Percentiles rank a stretch among this genome's conserved stretches.
Conservation (phyloP, 768 basidiomycete species). For the Pholiota molesta region DNA sequence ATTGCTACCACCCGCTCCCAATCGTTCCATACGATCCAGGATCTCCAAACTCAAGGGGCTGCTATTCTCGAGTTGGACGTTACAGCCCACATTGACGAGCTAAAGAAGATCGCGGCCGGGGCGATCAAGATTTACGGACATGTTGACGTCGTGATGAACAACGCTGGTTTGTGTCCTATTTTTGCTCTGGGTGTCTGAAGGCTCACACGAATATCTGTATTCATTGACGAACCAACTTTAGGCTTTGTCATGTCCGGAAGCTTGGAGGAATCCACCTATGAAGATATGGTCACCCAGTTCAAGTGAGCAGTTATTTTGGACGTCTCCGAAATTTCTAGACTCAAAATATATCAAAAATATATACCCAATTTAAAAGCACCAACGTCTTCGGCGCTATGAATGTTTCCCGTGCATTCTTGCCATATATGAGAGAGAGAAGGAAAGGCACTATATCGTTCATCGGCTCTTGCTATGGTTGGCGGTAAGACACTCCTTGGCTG, state of each 20-base stretch:
- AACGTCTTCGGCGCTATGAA: slow-evolving; percentile 49
- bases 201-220: not conserved
- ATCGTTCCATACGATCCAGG: slow-evolving; percentile 35
- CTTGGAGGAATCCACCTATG: slow-evolving; percentile 40
- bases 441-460: slow-evolving; percentile 47
- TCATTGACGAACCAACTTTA: not conserved
- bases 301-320: slow-evolving; percentile 26
- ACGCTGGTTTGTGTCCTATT: slow-evolving; percentile 34
- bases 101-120: slow-evolving; percentile 31
- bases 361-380: slow-evolving; percentile 31
- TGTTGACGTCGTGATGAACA: slow-evolving; percentile 47
- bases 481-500: slow-evolving; percentile 9
- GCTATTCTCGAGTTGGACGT: slow-evolving; percentile 16
- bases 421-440: slow-evolving; percentile 45
- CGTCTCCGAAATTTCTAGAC: not conserved
- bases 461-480: slow-evolving; percentile 44
- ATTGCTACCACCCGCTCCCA: slow-evolving; percentile 47
- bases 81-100: slow-evolving; percentile 20
- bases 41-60: slow-evolving; percentile 25
- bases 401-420: slow-evolving; percentile 48
- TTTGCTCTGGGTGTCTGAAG: too few relatives aligned
- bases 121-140: slow-evolving; percentile 36
- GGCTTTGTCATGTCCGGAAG: slow-evolving; percentile 31
- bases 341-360: not conserved
- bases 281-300: slow-evolving; percentile 39